A percentile compares a stretch with the other conserved stretches of the same genome.
Evolutionary conservation across 768 basidiomycete species (phyloP).

Genomic region (Termitomyces sp.): DNA sequence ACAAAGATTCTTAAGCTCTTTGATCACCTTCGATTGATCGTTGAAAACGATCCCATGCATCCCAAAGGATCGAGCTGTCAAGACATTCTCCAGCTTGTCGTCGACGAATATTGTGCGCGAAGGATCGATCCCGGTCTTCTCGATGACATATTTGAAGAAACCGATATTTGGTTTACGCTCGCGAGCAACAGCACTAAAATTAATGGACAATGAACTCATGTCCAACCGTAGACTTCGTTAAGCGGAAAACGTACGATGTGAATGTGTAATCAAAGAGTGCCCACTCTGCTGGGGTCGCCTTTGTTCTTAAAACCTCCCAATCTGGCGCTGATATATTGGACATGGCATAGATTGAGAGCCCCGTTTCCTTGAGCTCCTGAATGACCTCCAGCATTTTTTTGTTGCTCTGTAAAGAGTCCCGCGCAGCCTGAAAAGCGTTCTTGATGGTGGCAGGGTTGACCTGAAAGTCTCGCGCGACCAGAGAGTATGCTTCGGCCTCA

Average conservation of each 20-base stretch:
- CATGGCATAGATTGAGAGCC: no score
- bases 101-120: not conserved
- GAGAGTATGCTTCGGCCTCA: not conserved
- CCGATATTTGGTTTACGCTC: not conserved
- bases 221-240: not conserved
- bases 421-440: not conserved
- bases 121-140: not conserved
- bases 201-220: not conserved
- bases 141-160: not conserved
- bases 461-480: not conserved
- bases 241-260: not conserved
- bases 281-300: not conserved
- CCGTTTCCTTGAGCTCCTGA: not conserved
- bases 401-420: not conserved
- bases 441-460: not conserved
- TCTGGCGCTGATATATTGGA: no score
- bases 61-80: not conserved
- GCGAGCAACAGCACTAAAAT: not conserved
- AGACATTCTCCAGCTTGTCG: not conserved
- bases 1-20: not conserved
- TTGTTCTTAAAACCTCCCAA: not conserved
- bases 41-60: not conserved
- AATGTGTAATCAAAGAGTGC: not conserved
- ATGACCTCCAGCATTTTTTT: not conserved
- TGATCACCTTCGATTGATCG: not conserved